A percentile compares a stretch with the other conserved stretches of the same genome.
Conservation (phyloP, 1,139 yeast species). For the Taphrina communis region DNA sequence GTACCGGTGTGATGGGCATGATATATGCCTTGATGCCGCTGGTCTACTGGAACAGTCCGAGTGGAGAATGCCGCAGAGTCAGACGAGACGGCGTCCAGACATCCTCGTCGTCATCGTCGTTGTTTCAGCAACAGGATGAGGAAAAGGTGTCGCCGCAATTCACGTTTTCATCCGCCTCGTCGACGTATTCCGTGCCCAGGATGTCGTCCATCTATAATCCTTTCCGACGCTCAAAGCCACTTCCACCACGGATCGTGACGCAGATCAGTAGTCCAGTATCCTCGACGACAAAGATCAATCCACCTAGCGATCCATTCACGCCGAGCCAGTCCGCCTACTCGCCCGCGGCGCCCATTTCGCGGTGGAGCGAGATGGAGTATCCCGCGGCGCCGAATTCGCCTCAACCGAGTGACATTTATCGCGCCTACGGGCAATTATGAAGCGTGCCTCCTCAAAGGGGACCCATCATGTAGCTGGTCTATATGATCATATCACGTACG, state of each 20-base stretch:
- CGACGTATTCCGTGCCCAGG: constrained; percentile 9
- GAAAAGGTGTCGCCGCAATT: constrained; percentile 2
- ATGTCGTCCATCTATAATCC: not conserved
- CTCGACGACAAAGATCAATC: not conserved
- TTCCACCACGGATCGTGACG: not conserved
- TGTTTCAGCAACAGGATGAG: too few relatives aligned
- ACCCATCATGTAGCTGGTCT: constrained; percentile 19
- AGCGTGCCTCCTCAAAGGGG: too few relatives aligned
- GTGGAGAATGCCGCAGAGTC: constrained; percentile 30
- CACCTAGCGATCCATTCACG: not conserved
- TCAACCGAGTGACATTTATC: constrained; percentile 12
- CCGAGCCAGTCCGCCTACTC: constrained; percentile 5
- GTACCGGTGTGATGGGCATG: constrained; percentile 25
- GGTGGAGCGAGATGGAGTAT: constrained; percentile 14
- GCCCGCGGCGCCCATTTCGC: constrained; percentile 12
- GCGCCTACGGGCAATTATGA: constrained; percentile 10
- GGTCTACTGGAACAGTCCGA: constrained; percentile 30
- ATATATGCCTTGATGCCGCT: constrained; percentile 20
- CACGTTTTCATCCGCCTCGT: not conserved
- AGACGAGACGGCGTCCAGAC: not conserved
- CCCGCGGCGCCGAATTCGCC: constrained; percentile 7
- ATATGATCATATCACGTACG: not conserved
- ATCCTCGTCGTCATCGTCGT: not conserved
- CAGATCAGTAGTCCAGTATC: constrained; percentile 1
- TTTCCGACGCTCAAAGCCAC: constrained; percentile 6